These are phyloP conservation scores for Zizania palustris DNA, from an alignment of 202 grass and related monocot species.

Conservation along the genomic window DNA sequence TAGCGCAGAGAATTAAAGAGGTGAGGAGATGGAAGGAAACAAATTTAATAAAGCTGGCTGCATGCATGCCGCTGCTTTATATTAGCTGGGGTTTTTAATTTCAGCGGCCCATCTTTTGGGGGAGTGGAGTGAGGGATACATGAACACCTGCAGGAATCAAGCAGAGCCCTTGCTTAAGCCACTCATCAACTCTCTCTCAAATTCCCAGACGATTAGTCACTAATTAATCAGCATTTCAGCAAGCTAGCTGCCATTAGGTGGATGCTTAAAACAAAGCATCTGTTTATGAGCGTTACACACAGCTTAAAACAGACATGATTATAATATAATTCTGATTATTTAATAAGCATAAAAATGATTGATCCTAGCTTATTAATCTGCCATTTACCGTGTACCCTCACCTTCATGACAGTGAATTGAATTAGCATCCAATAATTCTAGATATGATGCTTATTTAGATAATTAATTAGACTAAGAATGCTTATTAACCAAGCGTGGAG, in stretches of 20 bases:
- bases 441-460: too few relatives aligned
- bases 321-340: too few relatives aligned
- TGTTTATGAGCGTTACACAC: too few relatives aligned
- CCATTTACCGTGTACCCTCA: too few relatives aligned
- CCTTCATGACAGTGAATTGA: too few relatives aligned
- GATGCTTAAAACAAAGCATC: too few relatives aligned
- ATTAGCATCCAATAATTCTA: too few relatives aligned
- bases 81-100: background rate
- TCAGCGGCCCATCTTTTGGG: slow-evolving; percentile 38
- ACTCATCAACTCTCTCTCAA: background rate
- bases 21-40: background rate
- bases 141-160: slow-evolving; percentile 33
- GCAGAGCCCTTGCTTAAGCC: background rate
- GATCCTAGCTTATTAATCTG: too few relatives aligned
- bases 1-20: slow-evolving; percentile 1
- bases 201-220: background rate
- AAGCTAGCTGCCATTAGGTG: background rate
- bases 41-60: background rate
- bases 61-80: slow-evolving; percentile 10
- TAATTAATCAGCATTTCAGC: background rate
- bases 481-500: too few relatives aligned
- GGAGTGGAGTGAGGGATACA: background rate
- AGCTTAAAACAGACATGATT: too few relatives aligned
- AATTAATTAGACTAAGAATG: too few relatives aligned
- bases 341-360: too few relatives aligned